Evolutionary conservation across 805 yeast species (phyloP), one percentile per base, ranked within the genome.

Genomic region (Metschnikowia lachancei): DNA sequence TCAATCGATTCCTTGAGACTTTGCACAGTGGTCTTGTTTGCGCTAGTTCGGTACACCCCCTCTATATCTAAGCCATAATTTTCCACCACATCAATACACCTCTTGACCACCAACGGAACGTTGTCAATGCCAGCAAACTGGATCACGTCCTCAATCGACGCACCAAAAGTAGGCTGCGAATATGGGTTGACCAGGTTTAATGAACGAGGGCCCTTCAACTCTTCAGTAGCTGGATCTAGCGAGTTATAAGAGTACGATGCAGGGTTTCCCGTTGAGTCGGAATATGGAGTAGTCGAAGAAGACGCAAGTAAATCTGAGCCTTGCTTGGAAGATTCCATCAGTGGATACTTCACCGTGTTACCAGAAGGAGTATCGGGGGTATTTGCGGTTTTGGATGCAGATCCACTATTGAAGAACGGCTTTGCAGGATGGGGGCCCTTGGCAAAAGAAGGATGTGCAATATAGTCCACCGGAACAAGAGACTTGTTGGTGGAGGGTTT

Each of bases 71-170:
- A 63, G 1, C 99, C 99, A 62, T 85, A 83, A 34, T 75, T 76
- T 60, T 94, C 98, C 30, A 94, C 82, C 7, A 91, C 84, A 52
- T 83, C 84, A 42, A 92, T 86, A 72, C 97, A 91, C 60, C 84
- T 87, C 52, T 84, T 83, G 10, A 94, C 99, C 40, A 94, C 79
- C 14, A 85, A 76, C 1, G 99, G 99, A 4, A 94, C 97, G 64
- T 87, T 84, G 54, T 88, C 96, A 45, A 90, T 92, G 6, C 76
- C 77, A 52, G 95, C 97, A 55, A 77, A 82, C 51, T 83, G 85
- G 16, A 90, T 81, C 36, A 88, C 68, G 9, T 75, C 80, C 48
- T 85, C 95, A n/a, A 94, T 74, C 1, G 95, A 84, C 0, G 84
- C 81, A 0, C 97, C 97, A 66, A 88, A 94, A 0, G 95, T 82